Conservation (phyloP, 805 yeast genomes). For the Yamadazyma endophytica region DNA sequence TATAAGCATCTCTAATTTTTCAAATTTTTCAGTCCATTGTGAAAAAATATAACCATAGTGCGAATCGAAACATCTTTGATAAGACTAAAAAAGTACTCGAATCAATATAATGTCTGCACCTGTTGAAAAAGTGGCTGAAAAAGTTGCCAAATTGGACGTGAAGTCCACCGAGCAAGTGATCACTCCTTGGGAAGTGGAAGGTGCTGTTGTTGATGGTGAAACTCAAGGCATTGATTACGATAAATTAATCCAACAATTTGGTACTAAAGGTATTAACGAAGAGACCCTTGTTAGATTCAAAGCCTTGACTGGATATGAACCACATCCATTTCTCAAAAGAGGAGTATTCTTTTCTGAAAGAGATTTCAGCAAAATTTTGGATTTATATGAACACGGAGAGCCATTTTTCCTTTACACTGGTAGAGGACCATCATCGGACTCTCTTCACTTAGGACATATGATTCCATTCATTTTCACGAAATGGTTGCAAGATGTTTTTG, state of each 20-base stretch:
- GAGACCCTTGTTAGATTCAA: slow-evolving; percentile 76
- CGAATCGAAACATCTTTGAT: not conserved
- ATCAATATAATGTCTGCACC: not conserved
- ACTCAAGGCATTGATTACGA: slow-evolving; percentile 91
- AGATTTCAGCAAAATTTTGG: slow-evolving; percentile 73
- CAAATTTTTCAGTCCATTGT: not conserved
- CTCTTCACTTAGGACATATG: slow-evolving; percentile 97
- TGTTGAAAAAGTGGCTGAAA: slow-evolving; percentile 8
- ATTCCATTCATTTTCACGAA: slow-evolving; percentile 92
- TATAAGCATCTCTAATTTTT: not conserved
- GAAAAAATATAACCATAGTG: not conserved
- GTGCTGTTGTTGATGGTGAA: slow-evolving; percentile 93
- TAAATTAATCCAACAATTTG: slow-evolving; percentile 80
- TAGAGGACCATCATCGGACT: slow-evolving; percentile 91
- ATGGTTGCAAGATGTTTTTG: slow-evolving; percentile 98
- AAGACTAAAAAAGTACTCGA: not conserved
- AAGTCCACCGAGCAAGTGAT: slow-evolving; percentile 31
- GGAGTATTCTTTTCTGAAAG: slow-evolving; percentile 93
- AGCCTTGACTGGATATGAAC: slow-evolving; percentile 80
- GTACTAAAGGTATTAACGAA: slow-evolving; percentile 66
- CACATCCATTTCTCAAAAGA: slow-evolving; percentile 85
- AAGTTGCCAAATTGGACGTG: slow-evolving; percentile 7
- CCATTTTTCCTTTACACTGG: slow-evolving; percentile 96
- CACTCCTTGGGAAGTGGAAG: slow-evolving; percentile 99
- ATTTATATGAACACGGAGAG: slow-evolving; percentile 88